A percentile compares a stretch with the other conserved stretches of the same genome.
Evolutionary conservation across 2,329 filamentous ascomycete species (phyloP).

Genomic region (Aureobasidium sp.): DNA sequence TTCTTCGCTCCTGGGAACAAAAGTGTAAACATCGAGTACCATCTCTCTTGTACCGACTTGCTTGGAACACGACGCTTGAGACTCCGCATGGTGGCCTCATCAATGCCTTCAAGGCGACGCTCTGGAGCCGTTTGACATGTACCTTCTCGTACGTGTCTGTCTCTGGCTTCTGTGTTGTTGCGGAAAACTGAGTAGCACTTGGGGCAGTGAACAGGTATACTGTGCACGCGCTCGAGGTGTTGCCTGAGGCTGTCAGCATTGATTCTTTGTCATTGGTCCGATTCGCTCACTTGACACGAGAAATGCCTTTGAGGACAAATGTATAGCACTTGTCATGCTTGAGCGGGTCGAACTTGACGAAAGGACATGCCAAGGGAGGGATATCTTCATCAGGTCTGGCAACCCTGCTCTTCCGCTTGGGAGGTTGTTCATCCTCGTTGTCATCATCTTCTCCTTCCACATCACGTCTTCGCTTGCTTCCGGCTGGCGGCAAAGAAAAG

Average conservation of each 20-base stretch:
- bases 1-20: neutral
- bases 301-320: neutral
- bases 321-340: conserved; percentile 9
- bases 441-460: neutral
- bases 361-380: neutral
- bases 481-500: neutral
- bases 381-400: neutral
- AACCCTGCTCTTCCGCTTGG: neutral
- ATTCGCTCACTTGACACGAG: neutral
- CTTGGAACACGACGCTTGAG: neutral
- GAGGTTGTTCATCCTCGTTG: neutral
- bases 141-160: neutral
- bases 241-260: neutral
- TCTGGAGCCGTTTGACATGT: neutral
- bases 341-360: conserved; percentile 1
- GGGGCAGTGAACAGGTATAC: neutral
- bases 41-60: neutral
- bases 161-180: neutral
- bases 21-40: conserved; percentile 3
- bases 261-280: neutral
- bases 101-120: neutral
- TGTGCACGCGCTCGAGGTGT: conserved; percentile 7
- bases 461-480: neutral
- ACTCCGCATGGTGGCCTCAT: neutral
- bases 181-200: conserved; percentile 5